phyloP scores from a whole-genome alignment of 164 flowering plant species.

The grape (Vitis vinifera) region ASM3070453v1 NC_081812.1:10712501-10713000 shows the following conservation, averaged over 20 bases:
- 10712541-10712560: background rate
- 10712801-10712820: conserved; percentile 48
- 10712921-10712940: conserved; percentile 20
- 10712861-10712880: conserved; percentile 42
- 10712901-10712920: conserved; percentile 4
- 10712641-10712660: background rate
- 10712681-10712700: background rate
- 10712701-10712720: background rate
- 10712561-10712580: background rate
- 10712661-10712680: background rate
- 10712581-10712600: background rate
- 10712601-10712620: background rate
- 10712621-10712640: background rate
- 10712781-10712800: conserved; percentile 53
- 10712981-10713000: conserved; percentile 40
- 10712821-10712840: conserved; percentile 47
- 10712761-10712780: conserved; percentile 74
- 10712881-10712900: conserved; percentile 48
- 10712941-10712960: background rate
- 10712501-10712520: no score
- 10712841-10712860: conserved; percentile 55
- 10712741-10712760: conserved; percentile 52
- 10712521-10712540: no score
- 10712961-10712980: background rate
- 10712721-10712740: conserved; percentile 38